Evolutionary conservation across 2,329 filamentous ascomycete species (phyloP).

Genomic region (Epichloe sibirici): DNA sequence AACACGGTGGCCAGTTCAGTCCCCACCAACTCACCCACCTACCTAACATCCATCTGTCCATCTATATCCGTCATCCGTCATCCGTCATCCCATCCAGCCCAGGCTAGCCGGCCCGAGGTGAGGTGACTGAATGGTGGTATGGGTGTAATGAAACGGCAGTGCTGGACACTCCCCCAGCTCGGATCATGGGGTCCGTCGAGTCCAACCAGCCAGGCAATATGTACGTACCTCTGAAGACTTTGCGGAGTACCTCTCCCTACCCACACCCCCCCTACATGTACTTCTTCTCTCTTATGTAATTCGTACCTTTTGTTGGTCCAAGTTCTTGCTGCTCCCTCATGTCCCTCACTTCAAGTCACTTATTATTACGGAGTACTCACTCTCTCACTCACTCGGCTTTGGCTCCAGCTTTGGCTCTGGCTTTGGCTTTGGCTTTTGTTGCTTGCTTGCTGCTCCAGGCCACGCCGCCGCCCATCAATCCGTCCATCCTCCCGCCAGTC

Average conservation of each 20-base stretch:
- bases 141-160: slow-evolving; percentile 1
- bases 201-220: too few relatives aligned
- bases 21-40: too few relatives aligned
- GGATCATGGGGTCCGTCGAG: background rate
- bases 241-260: background rate
- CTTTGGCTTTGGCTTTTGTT: background rate
- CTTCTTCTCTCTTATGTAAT: background rate
- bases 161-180: background rate
- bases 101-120: background rate
- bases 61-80: too few relatives aligned
- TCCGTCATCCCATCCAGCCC: background rate
- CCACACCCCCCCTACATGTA: background rate
- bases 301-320: background rate
- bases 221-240: too few relatives aligned
- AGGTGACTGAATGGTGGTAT: background rate
- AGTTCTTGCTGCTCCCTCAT: background rate
- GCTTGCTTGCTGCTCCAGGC: background rate
- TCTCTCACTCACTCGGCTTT: background rate
- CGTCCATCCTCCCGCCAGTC: background rate
- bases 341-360: background rate
- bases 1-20: too few relatives aligned
- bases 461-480: background rate
- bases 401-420: background rate
- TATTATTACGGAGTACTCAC: background rate
- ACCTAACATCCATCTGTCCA: too few relatives aligned